These are phyloP conservation scores for Scheffersomyces titani DNA, from an alignment of 1,139 yeast species.

Conservation along the genomic window DNA sequence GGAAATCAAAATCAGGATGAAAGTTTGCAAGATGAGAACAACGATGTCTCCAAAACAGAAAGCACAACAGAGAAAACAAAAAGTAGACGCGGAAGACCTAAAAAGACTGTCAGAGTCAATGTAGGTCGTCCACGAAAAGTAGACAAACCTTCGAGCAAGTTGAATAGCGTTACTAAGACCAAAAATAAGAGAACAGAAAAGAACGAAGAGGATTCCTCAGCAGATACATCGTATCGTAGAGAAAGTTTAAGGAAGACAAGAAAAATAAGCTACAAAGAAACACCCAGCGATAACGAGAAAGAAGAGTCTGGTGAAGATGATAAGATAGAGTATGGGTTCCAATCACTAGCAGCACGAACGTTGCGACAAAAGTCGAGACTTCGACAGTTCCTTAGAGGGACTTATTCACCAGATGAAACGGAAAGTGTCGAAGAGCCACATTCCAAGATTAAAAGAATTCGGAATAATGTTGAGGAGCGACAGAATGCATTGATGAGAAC, in stretches of 20 bases:
- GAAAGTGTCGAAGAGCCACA: slow-evolving; percentile 5
- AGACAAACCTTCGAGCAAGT: neutral
- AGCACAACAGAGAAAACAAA: neutral
- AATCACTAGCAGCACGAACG: neutral
- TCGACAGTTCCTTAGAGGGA: neutral
- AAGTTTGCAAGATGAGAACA: slow-evolving; percentile 1
- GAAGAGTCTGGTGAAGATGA: slow-evolving; percentile 8
- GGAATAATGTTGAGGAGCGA: slow-evolving; percentile 6
- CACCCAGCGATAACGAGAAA: slow-evolving; percentile 10
- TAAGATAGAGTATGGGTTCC: slow-evolving; percentile 9
- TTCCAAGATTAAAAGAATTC: slow-evolving; percentile 6
- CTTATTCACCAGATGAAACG: neutral
- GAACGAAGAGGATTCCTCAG: neutral
- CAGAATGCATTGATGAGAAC: slow-evolving; percentile 4
- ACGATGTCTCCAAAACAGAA: neutral
- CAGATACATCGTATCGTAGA: neutral
- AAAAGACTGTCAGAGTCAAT: neutral
- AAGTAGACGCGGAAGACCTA: neutral
- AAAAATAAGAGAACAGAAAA: neutral
- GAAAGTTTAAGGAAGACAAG: neutral
- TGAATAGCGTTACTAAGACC: neutral
- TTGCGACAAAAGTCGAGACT: neutral
- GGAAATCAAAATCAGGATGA: neutral
- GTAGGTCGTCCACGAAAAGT: slow-evolving; percentile 10
- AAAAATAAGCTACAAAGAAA: slow-evolving; percentile 7